Conservation (phyloP, 176 grass and related monocot genomes). For the Oryza punctata region DNA sequence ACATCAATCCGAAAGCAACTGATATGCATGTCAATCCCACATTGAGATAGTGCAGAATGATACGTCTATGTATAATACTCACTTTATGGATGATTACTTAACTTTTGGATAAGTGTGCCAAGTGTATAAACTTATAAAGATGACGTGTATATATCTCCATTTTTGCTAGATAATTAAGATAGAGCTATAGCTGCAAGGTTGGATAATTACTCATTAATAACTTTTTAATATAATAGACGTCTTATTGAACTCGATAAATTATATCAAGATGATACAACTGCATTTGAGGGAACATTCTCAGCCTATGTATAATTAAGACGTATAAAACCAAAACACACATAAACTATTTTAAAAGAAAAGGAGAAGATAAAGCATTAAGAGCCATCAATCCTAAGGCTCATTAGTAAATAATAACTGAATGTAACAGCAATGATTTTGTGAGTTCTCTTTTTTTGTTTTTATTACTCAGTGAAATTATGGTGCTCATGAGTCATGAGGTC, state of each 20-base stretch:
- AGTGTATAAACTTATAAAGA: background rate
- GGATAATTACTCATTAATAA: background rate
- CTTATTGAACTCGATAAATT: no score
- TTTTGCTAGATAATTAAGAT: background rate
- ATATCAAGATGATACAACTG: no score
- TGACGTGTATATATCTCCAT: background rate
- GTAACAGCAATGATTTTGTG: background rate
- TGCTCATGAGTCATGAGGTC: no score
- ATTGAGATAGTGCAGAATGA: background rate
- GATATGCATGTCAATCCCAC: background rate
- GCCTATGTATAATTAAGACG: no score
- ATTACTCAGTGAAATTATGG: background rate
- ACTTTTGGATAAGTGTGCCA: constrained; percentile 25
- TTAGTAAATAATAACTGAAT: no score
- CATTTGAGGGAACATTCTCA: rapidly evolving
- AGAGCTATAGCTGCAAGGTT: background rate
- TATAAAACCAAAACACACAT: no score
- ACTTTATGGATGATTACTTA: background rate
- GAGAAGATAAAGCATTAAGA: no score
- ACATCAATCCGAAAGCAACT: constrained; percentile 38
- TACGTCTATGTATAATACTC: background rate
- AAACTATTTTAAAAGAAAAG: no score
- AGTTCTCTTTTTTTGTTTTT: no score
- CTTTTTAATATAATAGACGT: no score
- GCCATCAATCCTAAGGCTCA: no score